Evolutionary conservation across 1,284 basidiomycete species (phyloP).

Genomic region (Heterobasidion irregulare): DNA sequence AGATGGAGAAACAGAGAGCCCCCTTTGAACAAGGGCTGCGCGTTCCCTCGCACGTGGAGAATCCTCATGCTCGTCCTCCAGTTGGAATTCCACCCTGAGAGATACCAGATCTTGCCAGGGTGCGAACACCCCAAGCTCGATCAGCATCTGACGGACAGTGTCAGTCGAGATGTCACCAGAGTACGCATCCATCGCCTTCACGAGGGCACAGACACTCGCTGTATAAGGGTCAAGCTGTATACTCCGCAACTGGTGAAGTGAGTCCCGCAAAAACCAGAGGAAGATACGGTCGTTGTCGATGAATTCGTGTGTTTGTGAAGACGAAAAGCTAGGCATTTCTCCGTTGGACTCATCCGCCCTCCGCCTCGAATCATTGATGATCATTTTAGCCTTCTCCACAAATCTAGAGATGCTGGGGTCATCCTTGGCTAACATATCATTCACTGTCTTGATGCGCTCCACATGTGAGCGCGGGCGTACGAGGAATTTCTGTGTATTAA

Average conservation of each 20-base stretch:
- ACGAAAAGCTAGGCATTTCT: too few relatives aligned
- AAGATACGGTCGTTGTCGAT: conserved; percentile 54
- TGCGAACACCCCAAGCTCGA: conserved; percentile 62
- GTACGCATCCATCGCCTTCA: conserved; percentile 49
- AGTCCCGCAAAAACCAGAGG: conserved; percentile 57
- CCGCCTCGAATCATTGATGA: conserved; percentile 30
- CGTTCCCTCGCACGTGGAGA: conserved; percentile 21
- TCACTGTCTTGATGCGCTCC: conserved; percentile 44
- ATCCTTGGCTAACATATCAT: conserved; percentile 36
- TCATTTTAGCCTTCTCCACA: conserved; percentile 39
- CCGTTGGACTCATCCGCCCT: conserved; percentile 20
- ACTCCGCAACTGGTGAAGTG: conserved; percentile 48
- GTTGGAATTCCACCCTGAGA: conserved; percentile 9
- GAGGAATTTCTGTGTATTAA: conserved; percentile 50
- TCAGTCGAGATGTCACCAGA: conserved; percentile 27
- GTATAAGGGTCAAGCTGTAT: conserved; percentile 62
- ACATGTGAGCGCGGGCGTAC: conserved; percentile 65
- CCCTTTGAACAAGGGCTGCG: conserved; percentile 9
- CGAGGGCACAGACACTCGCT: conserved; percentile 44
- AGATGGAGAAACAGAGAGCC: not conserved
- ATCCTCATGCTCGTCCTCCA: conserved; percentile 8
- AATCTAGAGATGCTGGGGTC: conserved; percentile 47
- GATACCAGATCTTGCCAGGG: conserved; percentile 60
- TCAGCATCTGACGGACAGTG: conserved; percentile 38
- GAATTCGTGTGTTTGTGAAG: not conserved